A percentile compares a stretch with the other conserved stretches of the same genome.
Evolutionary conservation across 2,329 filamentous ascomycete species (phyloP).

Genomic region (Aspergillus neotritici): DNA sequence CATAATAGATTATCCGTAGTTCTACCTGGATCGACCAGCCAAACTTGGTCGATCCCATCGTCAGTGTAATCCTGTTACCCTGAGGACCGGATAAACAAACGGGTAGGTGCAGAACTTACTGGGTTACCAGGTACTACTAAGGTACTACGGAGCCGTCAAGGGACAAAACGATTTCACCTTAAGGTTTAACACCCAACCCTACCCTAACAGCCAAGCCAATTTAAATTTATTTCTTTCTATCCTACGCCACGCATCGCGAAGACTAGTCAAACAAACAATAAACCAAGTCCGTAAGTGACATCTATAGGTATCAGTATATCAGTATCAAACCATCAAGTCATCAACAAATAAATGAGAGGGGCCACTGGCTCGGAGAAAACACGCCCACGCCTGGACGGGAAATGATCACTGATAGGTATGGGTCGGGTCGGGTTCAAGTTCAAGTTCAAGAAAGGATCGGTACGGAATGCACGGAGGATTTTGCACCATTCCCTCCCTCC

Average conservation of each 20-base stretch:
- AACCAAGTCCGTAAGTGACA: neutral
- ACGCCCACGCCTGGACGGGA: slow-evolving; percentile 6
- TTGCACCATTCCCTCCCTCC: slow-evolving; percentile 12
- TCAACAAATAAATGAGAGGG: slow-evolving; percentile 1
- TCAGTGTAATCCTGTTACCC: neutral
- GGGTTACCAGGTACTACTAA: too few relatives aligned
- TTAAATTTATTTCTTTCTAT: too few relatives aligned
- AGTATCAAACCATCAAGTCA: slow-evolving; percentile 5
- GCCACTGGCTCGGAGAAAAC: slow-evolving; percentile 6
- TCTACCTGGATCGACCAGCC: slow-evolving; percentile 4
- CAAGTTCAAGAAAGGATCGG: too few relatives aligned
- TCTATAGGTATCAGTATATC: neutral
- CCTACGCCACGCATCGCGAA: too few relatives aligned
- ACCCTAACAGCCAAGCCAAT: too few relatives aligned
- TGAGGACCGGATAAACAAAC: slow-evolving; percentile 4
- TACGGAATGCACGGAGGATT: slow-evolving; percentile 14
- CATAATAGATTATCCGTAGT: too few relatives aligned
- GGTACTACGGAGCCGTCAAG: too few relatives aligned
- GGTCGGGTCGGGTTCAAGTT: neutral
- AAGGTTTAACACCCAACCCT: too few relatives aligned
- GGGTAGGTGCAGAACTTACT: slow-evolving; percentile 12
- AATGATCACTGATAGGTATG: slow-evolving; percentile 17
- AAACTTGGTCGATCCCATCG: too few relatives aligned
- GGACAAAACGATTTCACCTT: too few relatives aligned
- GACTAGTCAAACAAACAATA: neutral